phyloP scores from a whole-genome alignment of 179 eudicot species.

The Sideroxylon spinosum region DNA sequence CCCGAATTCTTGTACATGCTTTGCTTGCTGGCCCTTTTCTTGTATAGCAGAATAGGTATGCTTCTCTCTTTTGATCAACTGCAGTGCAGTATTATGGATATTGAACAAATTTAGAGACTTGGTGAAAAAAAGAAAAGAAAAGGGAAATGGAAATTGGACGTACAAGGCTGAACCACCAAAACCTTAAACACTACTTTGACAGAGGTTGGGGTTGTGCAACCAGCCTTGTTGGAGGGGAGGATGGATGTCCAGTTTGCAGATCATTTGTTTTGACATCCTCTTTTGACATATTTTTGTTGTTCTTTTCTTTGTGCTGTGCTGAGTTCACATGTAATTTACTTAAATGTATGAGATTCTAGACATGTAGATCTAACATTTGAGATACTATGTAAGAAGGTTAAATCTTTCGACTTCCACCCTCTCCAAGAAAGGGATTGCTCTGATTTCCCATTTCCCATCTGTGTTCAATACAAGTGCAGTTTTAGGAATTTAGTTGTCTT shows the following conservation, averaged over 20 bases:
- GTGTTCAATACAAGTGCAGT: constrained; percentile 4
- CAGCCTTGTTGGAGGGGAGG: not conserved
- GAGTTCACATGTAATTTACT: constrained; percentile 23
- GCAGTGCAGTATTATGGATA: not conserved
- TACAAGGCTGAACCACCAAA: not conserved
- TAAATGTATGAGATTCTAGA: constrained; percentile 3
- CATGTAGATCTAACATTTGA: constrained; percentile 24
- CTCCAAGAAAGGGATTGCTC: not conserved
- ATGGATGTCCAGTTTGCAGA: not conserved
- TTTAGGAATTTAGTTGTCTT: not conserved
- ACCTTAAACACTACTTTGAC: too few relatives aligned
- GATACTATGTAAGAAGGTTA: constrained; percentile 9
- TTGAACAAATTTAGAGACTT: not conserved
- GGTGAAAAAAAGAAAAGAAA: not conserved
- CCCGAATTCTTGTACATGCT: constrained; percentile 16
- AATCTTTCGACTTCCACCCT: not conserved
- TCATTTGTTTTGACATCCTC: not conserved
- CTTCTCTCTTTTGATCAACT: constrained; percentile 4
- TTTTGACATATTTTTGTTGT: not conserved
- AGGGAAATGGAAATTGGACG: not conserved
- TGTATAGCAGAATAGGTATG: constrained; percentile 17
- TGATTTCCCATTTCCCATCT: not conserved
- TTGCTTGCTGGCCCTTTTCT: constrained; percentile 17
- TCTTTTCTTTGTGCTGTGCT: constrained; percentile 5
- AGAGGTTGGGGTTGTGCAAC: too few relatives aligned